Percentiles rank a stretch among this genome's conserved stretches.
phyloP scores from a whole-genome alignment of 2,329 filamentous ascomycete genomes.

The Colletotrichum spaethianum region DNA sequence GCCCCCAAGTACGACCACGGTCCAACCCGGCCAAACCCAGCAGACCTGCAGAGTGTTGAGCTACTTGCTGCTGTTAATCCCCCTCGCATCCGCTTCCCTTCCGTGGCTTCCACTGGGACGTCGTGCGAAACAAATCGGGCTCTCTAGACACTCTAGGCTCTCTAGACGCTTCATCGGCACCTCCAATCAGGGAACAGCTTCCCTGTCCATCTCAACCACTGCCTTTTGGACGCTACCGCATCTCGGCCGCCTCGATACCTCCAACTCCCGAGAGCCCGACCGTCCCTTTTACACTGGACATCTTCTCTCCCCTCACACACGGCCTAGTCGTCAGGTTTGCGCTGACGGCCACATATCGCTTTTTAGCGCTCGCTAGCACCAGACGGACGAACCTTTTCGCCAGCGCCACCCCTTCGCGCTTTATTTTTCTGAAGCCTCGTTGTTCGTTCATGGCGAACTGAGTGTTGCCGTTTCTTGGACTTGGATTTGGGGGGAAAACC shows the following conservation, averaged over 20 bases:
- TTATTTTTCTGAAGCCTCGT: constrained; percentile 12
- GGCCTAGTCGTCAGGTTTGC: constrained; percentile 30
- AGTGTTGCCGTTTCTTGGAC: constrained; percentile 31
- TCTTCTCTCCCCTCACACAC: constrained; percentile 14
- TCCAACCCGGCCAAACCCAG: constrained; percentile 32
- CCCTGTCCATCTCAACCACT: constrained; percentile 36
- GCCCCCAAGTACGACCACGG: constrained; percentile 16
- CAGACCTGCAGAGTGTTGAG: constrained; percentile 39
- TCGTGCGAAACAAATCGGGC: constrained; percentile 23
- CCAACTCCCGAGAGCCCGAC: constrained; percentile 34
- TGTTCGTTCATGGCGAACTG: constrained; percentile 32
- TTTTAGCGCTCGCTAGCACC: constrained; percentile 37
- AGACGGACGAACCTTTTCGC: constrained; percentile 33
- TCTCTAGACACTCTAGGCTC: background rate
- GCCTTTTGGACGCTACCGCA: constrained; percentile 11
- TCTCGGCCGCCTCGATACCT: constrained; percentile 32
- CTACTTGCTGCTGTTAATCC: constrained; percentile 5
- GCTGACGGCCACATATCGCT: constrained; percentile 37
- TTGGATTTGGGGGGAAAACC: constrained; percentile 33
- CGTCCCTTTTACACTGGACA: constrained; percentile 8
- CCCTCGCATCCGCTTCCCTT: constrained; percentile 14
- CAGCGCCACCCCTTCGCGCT: constrained; percentile 38
- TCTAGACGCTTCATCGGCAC: constrained; percentile 7
- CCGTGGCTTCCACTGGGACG: constrained; percentile 29
- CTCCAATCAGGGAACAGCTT: constrained; percentile 37